A percentile compares a stretch with the other conserved stretches of the same genome.
phyloP scores from a whole-genome alignment of 768 basidiomycete genomes.

The Mycena belliarum region DNA sequence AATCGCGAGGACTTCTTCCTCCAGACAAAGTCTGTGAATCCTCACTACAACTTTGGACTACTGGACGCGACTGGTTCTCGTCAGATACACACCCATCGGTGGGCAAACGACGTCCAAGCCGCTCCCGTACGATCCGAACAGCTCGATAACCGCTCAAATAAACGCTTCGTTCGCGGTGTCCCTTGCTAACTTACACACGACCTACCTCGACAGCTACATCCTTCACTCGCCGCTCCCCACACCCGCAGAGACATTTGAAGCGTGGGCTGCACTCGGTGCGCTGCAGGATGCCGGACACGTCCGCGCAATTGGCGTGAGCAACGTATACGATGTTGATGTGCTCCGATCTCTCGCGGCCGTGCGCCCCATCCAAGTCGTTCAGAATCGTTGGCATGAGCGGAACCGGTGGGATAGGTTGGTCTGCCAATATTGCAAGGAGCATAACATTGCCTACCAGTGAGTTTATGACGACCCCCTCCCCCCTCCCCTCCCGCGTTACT shows the following conservation, averaged over 20 bases:
- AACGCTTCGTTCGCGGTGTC: constrained; percentile 62
- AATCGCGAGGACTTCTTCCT: constrained; percentile 72
- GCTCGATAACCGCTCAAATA: constrained; percentile 60
- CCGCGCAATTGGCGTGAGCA: constrained; percentile 71
- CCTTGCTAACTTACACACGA: constrained; percentile 65
- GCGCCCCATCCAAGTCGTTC: constrained; percentile 70
- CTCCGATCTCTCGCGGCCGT: constrained; percentile 54
- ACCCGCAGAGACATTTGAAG: constrained; percentile 60
- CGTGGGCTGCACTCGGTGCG: constrained; percentile 62
- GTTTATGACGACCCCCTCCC: no score
- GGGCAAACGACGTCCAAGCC: constrained; percentile 75
- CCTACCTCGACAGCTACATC: constrained; percentile 77
- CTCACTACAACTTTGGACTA: neutral
- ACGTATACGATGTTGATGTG: constrained; percentile 64
- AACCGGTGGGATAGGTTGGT: constrained; percentile 76
- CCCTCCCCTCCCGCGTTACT: no score
- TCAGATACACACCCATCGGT: constrained; percentile 69
- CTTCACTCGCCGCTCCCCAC: constrained; percentile 75
- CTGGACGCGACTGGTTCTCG: neutral
- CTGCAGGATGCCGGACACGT: constrained; percentile 69
- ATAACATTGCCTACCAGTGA: constrained; percentile 75
- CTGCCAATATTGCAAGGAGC: constrained; percentile 59
- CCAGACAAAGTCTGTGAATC: constrained; percentile 68
- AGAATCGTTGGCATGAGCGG: constrained; percentile 84
- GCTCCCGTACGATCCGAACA: constrained; percentile 67